Base-by-base conservation (phyloP, 129 eudicot species). In the Smallanthus sonchifolius region DNA sequence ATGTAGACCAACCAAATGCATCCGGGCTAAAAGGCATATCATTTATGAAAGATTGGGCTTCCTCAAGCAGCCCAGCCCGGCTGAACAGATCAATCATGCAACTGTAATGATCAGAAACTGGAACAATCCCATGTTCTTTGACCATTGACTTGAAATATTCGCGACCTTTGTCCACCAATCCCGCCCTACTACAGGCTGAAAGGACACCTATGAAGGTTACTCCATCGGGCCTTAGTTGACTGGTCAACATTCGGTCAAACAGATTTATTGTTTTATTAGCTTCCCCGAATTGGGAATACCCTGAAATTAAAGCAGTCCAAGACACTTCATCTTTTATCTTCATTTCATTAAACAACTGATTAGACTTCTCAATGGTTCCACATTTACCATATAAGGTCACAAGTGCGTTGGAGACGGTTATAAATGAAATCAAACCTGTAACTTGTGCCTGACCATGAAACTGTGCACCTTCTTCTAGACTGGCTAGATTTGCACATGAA, bases 41-140 rank as follows among this genome's bases (percentile, higher is more conserved):
- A 6, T 78, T 74, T 75, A 94, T 90, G 44, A 88, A 94, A 43
- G 32, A 40, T 81, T 82, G 86, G 3, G 98, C 91, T 37, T 86
- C 93, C 47, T 84, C 84, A 81, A 94, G 80, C 67, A 70, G 55
- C 49, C 98, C 98, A 4, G 98, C 86, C 40, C 97, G 78, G 38
- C 98, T 90, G 59, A 69, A 86, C 72, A 94, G 78, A 86, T 94
- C 98, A 40, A 94, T 94, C 98, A 90, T 94, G 77, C 97, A 94
- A 71, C 92, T 86, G 44, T 88, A 88, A 70, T 94, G 98, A 79
- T 88, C 97, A 49, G 84, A 83, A 76, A 84, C 74, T 0, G 97
- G 97, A 42, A 35, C 48, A 60, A 94, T 86, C 51, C 83, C 84
- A 71, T 88, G 87, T 66, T 83, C 78, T 47, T 84, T 65, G 0